A percentile compares a stretch with the other conserved stretches of the same genome.
Conservation (phyloP, 2,329 filamentous ascomycete species). For the Mycosphaerella sp. region DNA sequence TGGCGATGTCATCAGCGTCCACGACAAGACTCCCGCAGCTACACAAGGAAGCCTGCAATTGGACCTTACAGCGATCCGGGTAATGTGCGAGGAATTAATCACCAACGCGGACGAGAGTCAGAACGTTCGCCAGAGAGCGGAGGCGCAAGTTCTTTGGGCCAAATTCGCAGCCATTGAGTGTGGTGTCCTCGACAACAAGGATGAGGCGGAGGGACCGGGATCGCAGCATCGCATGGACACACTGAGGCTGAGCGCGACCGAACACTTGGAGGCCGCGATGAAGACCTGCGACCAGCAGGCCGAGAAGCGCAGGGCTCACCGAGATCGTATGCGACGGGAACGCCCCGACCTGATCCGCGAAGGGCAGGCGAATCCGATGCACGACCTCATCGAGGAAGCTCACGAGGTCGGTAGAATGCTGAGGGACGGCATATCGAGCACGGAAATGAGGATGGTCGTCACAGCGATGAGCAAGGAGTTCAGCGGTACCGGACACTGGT, state of each 20-base stretch:
- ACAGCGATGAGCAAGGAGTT: slow-evolving; percentile 43
- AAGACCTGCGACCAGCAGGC: no score
- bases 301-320: no score
- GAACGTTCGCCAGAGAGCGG: slow-evolving; percentile 42
- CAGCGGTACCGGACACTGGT: slow-evolving; percentile 53
- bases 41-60: slow-evolving; percentile 18
- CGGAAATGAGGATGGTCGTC: slow-evolving; percentile 48
- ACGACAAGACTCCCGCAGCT: slow-evolving; percentile 29
- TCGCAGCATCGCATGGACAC: not conserved
- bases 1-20: no score
- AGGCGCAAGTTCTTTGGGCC: slow-evolving; percentile 48
- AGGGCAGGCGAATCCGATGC: no score
- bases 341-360: no score
- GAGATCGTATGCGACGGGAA: no score
- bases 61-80: slow-evolving; percentile 33
- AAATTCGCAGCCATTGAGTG: slow-evolving; percentile 44
- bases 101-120: slow-evolving; percentile 34
- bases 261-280: no score
- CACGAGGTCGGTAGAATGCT: slow-evolving; percentile 43
- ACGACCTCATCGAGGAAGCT: slow-evolving; percentile 35
- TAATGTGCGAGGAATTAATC: slow-evolving; percentile 33
- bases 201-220: not conserved
- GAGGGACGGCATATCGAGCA: slow-evolving; percentile 39
- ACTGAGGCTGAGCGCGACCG: slow-evolving; percentile 33
- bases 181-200: not conserved